phyloP scores from a whole-genome alignment of 2,329 filamentous ascomycete species.

The Tetracladium maxilliforme region DNA sequence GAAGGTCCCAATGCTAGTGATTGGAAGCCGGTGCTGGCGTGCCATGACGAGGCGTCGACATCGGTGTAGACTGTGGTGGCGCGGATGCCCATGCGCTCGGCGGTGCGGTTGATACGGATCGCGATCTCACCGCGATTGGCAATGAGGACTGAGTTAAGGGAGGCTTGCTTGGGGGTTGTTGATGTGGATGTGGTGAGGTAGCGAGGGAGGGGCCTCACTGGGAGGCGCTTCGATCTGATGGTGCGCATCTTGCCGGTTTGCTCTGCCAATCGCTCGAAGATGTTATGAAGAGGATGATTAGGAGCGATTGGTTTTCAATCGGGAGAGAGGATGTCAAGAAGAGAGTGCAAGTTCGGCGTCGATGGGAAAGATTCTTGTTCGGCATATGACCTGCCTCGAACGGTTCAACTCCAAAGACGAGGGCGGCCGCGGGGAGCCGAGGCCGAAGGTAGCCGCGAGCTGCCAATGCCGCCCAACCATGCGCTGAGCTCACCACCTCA shows the following conservation, averaged over 20 bases:
- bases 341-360: too few species aligned
- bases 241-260: too few species aligned
- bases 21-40: constrained; percentile 72
- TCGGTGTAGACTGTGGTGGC: constrained; percentile 94
- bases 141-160: constrained; percentile 70
- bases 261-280: too few species aligned
- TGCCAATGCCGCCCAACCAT: too few species aligned
- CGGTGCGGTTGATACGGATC: constrained; percentile 80
- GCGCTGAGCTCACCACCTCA: too few species aligned
- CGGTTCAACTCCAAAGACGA: constrained; percentile 16
- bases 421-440: too few species aligned
- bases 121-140: constrained; percentile 97
- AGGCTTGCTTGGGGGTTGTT: constrained; percentile 26
- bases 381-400: too few species aligned
- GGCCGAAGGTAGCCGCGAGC: too few species aligned
- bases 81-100: constrained; percentile 73
- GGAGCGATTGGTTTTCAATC: too few species aligned
- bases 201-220: background rate
- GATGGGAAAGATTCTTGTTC: too few species aligned
- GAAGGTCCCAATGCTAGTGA: constrained; percentile 72
- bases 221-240: too few species aligned
- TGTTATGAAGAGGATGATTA: constrained; percentile 3
- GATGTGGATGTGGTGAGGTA: background rate
- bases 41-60: constrained; percentile 74
- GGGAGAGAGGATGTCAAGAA: too few species aligned